Conservation (phyloP, 108 stramenopile genomes). For the Cyclotella cryptica region DNA sequence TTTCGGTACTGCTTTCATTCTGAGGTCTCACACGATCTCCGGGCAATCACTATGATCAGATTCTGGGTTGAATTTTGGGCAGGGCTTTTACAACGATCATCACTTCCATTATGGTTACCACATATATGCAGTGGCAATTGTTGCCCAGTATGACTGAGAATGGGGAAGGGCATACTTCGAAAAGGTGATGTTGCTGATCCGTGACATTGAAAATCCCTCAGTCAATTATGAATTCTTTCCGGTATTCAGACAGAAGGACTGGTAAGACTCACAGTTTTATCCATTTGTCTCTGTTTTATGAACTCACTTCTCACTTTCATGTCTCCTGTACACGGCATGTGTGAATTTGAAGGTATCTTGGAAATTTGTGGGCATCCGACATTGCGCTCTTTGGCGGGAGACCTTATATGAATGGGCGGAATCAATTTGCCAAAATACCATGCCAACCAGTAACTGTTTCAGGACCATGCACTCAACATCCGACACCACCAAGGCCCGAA, state of each 20-base stretch:
- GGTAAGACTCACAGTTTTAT: slow-evolving; percentile 48
- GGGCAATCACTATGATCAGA: too few relatives aligned
- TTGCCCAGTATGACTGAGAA: slow-evolving; percentile 77
- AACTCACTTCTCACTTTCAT: not conserved
- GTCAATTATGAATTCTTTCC: slow-evolving; percentile 84
- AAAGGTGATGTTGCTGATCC: slow-evolving; percentile 83
- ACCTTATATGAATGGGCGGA: slow-evolving; percentile 90
- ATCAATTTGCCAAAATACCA: slow-evolving; percentile 69
- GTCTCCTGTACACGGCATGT: too few relatives aligned
- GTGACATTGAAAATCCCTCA: slow-evolving; percentile 92
- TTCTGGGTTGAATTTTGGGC: too few relatives aligned
- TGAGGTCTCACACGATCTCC: too few relatives aligned
- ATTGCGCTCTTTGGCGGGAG: slow-evolving; percentile 69
- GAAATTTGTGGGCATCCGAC: slow-evolving; percentile 92
- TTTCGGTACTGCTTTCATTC: too few relatives aligned
- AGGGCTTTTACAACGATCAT: slow-evolving; percentile 94
- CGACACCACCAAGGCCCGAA: not conserved
- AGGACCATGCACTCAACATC: slow-evolving; percentile 5
- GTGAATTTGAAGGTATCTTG: slow-evolving; percentile 60
- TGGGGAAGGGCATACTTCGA: slow-evolving; percentile 87
- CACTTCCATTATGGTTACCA: slow-evolving; percentile 95
- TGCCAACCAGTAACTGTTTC: slow-evolving; percentile 16
- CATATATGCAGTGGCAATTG: slow-evolving; percentile 92
- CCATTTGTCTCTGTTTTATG: not conserved
- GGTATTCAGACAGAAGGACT: slow-evolving; percentile 85